A percentile compares a stretch with the other conserved stretches of the same genome.
These are phyloP conservation scores for Przewalskia tangutica DNA, from an alignment of 257 asterid species.

Conservation along the genomic window DNA sequence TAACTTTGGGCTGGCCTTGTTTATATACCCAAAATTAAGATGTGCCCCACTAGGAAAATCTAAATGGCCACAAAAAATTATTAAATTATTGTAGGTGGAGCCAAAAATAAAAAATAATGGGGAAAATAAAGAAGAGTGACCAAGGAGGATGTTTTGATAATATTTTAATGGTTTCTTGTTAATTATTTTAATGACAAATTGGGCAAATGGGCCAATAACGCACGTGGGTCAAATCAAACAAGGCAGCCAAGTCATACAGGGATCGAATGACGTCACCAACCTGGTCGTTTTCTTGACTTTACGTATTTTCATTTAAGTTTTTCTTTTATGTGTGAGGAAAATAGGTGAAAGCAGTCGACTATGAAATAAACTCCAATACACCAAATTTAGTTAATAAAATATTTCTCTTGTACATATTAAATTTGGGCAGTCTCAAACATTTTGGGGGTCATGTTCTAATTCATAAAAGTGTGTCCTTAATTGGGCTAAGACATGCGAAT, in stretches of 20 bases:
- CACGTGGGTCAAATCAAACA: slow-evolving; percentile 53
- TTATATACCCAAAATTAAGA: slow-evolving; percentile 9
- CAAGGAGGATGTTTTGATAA: slow-evolving; percentile 18
- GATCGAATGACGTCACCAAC: slow-evolving; percentile 21
- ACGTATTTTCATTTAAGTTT: not conserved
- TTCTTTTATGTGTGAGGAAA: not conserved
- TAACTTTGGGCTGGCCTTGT: slow-evolving; percentile 1
- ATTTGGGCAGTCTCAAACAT: too few species aligned
- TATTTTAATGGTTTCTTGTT: slow-evolving; percentile 3
- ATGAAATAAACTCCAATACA: not conserved
- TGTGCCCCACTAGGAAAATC: not conserved
- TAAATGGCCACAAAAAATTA: not conserved
- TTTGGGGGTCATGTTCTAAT: too few species aligned
- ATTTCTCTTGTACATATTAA: not conserved
- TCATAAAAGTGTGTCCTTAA: too few species aligned
- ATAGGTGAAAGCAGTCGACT: not conserved
- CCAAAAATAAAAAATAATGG: not conserved
- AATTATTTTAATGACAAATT: not conserved
- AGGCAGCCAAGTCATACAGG: slow-evolving; percentile 33
- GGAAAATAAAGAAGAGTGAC: not conserved
- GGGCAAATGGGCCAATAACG: slow-evolving; percentile 6
- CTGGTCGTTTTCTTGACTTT: not conserved
- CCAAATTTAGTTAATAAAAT: not conserved
- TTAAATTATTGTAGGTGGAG: not conserved
- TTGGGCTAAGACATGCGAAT: too few species aligned